Evolutionary conservation across 2,329 filamentous ascomycete genomes (phyloP).

Genomic region (Davidsoniella neocaledoniae): DNA sequence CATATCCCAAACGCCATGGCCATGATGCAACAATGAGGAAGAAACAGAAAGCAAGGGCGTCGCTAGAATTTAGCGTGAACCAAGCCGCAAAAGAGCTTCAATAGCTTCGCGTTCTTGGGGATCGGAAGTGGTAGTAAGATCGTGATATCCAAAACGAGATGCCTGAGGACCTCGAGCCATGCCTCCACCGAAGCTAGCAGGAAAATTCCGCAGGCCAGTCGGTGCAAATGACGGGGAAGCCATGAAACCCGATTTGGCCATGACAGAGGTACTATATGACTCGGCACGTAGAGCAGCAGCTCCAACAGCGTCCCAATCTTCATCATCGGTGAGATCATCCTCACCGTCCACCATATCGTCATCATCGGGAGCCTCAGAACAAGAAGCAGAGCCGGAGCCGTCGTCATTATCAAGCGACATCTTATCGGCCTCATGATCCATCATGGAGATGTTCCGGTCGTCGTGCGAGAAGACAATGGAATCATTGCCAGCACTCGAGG

Average conservation of each 20-base stretch:
- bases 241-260: constrained; percentile 20
- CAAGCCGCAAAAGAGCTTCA: constrained; percentile 64
- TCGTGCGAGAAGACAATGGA: constrained; percentile 64
- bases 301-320: constrained; percentile 86
- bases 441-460: constrained; percentile 47
- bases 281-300: constrained; percentile 63
- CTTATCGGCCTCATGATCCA: constrained; percentile 78
- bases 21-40: constrained; percentile 3
- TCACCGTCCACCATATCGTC: constrained; percentile 59
- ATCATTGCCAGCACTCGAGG: constrained; percentile 45
- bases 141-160: constrained; percentile 15
- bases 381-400: constrained; percentile 52
- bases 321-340: constrained; percentile 80
- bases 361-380: constrained; percentile 56
- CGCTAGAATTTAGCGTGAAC: constrained; percentile 47
- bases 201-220: constrained; percentile 31
- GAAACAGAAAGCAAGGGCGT: constrained; percentile 3
- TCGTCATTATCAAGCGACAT: constrained; percentile 56
- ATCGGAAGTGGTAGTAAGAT: constrained; percentile 35
- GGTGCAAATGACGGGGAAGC: constrained; percentile 33
- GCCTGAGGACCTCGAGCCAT: constrained; percentile 38
- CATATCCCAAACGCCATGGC: constrained; percentile 5
- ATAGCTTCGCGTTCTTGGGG: constrained; percentile 68
- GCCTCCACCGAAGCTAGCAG: constrained; percentile 25
- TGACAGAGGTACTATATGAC: constrained; percentile 40